A percentile compares a stretch with the other conserved stretches of the same genome.
These are phyloP conservation scores for Aspergillus sp. DNA, from an alignment of 2,329 filamentous ascomycete genomes.

Conservation along the genomic window DNA sequence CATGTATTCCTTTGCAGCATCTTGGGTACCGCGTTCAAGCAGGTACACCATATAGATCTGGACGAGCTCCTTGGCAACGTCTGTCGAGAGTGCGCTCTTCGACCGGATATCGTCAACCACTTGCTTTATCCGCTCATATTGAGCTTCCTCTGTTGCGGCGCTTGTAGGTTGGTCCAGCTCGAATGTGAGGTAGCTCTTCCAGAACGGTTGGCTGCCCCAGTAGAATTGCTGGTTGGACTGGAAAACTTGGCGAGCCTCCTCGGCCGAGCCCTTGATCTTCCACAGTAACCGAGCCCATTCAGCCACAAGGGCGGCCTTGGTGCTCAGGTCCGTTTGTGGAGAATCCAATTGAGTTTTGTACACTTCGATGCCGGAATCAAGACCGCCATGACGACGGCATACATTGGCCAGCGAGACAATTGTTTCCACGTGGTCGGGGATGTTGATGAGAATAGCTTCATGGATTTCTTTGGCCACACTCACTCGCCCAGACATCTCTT, in stretches of 20 bases:
- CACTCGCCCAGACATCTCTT: conserved; percentile 76
- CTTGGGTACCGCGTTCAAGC: conserved; percentile 75
- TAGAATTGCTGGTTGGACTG: conserved; percentile 80
- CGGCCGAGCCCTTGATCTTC: conserved; percentile 78
- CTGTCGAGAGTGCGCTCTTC: conserved; percentile 67
- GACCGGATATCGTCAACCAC: conserved; percentile 73
- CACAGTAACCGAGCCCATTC: conserved; percentile 86
- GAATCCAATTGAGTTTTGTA: conserved; percentile 79
- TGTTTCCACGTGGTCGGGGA: conserved; percentile 83
- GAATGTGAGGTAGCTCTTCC: conserved; percentile 84
- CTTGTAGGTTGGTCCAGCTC: conserved; percentile 80
- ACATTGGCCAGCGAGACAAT: conserved; percentile 86
- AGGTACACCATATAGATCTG: conserved; percentile 80
- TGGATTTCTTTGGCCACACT: conserved; percentile 84
- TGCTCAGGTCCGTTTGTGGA: conserved; percentile 68
- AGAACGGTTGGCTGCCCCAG: conserved; percentile 81
- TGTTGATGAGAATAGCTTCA: conserved; percentile 69
- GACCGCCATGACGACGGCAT: conserved; percentile 75
- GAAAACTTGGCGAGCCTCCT: conserved; percentile 82
- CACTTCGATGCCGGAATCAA: conserved; percentile 80
- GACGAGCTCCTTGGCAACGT: conserved; percentile 71
- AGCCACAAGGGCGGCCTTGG: conserved; percentile 82
- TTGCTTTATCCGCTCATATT: conserved; percentile 73
- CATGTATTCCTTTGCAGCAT: conserved; percentile 84
- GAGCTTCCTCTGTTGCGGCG: conserved; percentile 61